Base-by-base conservation (phyloP, 495 filamentous ascomycete genomes). In the Xylaria curta region DNA sequence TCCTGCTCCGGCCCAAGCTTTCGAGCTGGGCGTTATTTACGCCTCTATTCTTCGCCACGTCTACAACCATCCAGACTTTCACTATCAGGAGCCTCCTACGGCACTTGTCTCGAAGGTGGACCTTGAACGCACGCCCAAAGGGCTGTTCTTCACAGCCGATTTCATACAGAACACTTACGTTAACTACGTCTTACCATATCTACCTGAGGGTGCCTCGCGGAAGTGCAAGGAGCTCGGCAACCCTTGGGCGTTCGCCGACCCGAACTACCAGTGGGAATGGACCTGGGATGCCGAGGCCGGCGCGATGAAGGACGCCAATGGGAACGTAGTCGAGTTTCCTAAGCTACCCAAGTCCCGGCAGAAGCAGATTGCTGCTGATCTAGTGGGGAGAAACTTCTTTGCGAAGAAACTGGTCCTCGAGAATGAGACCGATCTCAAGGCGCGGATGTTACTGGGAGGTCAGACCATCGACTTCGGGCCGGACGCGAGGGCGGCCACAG, bases 261-360 rank as follows among this genome's bases (percentile, higher is more conserved):
- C 73, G 17, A 68, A 67, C 53, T 75, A 74, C 56, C 38, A 67
- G 53, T 78, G 69, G 67, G 76, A 77, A 40, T 78, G 75, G 76
- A 71, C 69, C 47, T 78, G 75, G 75, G 73, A 78, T 54, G 56
- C 68, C 9, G 8, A 66, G 42, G 68, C 75, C 9, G 75, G 80
- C 28, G 76, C 81, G 70, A 79, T 86, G 80, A 77, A 83, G 64
- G 81, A 86, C 69, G 63, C 56, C 0, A 66, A 46, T 28, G 83
- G 83, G 47, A 81, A 84, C 26, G 80, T 81, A 42, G 38, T 84
- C 12, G 78, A 78, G 36, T 86, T 85, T 61, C 76, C 76, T 9
- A 71, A 47, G 64, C 61, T 77, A 2, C 24, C 56, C 13, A 13
- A 68, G 24, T 40, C 42, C 0, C 54, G 65, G 3, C 66, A 66